Conservation (phyloP, 495 filamentous ascomycete genomes). For the Trichocladium uniseriatum region DNA sequence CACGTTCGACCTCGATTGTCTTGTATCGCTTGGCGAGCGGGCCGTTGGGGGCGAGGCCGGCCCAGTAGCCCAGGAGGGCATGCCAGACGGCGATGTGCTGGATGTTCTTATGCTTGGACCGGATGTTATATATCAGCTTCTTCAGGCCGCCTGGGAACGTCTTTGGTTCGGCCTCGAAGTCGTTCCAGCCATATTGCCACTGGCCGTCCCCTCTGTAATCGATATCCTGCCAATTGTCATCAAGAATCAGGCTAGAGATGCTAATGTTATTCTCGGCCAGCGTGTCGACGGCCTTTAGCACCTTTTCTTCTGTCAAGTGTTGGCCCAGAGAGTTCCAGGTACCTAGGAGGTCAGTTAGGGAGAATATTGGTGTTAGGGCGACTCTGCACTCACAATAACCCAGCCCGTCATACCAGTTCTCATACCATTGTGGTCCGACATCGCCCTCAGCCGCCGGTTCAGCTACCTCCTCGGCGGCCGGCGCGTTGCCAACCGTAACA, state of each 20-base stretch:
- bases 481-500: constrained; percentile 28
- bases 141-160: constrained; percentile 76
- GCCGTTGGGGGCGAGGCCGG: constrained; percentile 64
- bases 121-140: constrained; percentile 56
- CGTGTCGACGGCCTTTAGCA: constrained; percentile 61
- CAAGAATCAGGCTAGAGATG: constrained; percentile 77
- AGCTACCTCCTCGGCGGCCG: constrained; percentile 22
- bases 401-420: constrained; percentile 82
- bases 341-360: constrained; percentile 30
- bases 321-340: constrained; percentile 94
- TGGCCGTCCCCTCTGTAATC: constrained; percentile 39
- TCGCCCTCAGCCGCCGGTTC: constrained; percentile 9
- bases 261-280: constrained; percentile 64
- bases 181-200: constrained; percentile 48
- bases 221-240: constrained; percentile 93
- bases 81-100: constrained; percentile 92
- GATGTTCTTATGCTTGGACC: constrained; percentile 60
- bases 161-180: constrained; percentile 74
- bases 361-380: too few relatives aligned
- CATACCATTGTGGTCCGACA: constrained; percentile 60
- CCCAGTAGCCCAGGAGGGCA: constrained; percentile 93
- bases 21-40: constrained; percentile 69
- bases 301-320: constrained; percentile 66
- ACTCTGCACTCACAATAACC: constrained; percentile 43
- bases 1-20: constrained; percentile 52